phyloP scores from a whole-genome alignment of 495 filamentous ascomycete species.

The Emericellopsis terricola region DNA sequence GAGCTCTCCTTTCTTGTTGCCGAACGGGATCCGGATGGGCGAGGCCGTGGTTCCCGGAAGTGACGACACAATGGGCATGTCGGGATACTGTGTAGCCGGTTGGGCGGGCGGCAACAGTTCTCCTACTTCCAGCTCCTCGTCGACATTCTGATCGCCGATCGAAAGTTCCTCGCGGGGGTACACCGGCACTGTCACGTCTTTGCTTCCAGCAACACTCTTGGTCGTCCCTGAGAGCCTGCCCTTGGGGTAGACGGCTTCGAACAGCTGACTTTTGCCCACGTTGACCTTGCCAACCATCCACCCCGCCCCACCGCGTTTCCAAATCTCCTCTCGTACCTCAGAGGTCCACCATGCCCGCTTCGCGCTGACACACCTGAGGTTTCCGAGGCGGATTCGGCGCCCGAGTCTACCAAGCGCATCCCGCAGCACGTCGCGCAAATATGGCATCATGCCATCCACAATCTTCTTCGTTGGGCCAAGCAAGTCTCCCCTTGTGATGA shows the following conservation, averaged over 20 bases:
- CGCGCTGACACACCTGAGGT: slow-evolving; percentile 68
- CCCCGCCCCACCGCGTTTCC: slow-evolving; percentile 60
- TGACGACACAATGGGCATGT: slow-evolving; percentile 66
- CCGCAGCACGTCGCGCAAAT: slow-evolving; percentile 53
- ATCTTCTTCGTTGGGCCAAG: slow-evolving; percentile 63
- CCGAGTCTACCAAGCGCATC: slow-evolving; percentile 44
- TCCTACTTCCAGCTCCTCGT: slow-evolving; percentile 3
- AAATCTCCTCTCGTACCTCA: slow-evolving; percentile 68
- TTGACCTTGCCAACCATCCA: slow-evolving; percentile 99
- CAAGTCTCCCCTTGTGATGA: slow-evolving; percentile 80
- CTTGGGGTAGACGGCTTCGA: slow-evolving; percentile 73
- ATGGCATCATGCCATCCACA: slow-evolving; percentile 69
- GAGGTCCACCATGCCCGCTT: slow-evolving; percentile 78
- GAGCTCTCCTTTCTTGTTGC: slow-evolving; percentile 70
- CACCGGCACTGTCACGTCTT: slow-evolving; percentile 14
- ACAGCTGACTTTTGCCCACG: slow-evolving; percentile 87
- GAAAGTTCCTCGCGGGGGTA: slow-evolving; percentile 2
- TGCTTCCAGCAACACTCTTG: too few relatives aligned
- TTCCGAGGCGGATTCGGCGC: slow-evolving; percentile 53
- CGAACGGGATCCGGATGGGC: slow-evolving; percentile 79
- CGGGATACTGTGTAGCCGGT: slow-evolving; percentile 52
- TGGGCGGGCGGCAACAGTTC: slow-evolving; percentile 56
- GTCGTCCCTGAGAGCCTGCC: too few relatives aligned
- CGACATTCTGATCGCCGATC: slow-evolving; percentile 3
- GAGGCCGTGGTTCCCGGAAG: slow-evolving; percentile 88